phyloP scores from a whole-genome alignment of 1,284 basidiomycete genomes.

The Tilletia setariae region DNA sequence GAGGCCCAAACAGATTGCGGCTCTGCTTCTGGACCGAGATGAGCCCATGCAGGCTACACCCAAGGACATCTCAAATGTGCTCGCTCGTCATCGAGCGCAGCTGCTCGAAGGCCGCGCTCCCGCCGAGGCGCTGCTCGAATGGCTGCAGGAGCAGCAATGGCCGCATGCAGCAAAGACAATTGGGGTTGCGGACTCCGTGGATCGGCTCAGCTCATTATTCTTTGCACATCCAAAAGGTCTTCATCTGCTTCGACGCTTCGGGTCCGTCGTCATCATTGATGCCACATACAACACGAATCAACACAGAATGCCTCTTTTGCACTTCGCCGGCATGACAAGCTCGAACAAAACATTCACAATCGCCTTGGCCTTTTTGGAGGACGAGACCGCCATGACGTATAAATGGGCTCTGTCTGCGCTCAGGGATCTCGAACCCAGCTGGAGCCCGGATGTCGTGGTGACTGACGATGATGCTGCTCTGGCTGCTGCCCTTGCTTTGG shows the following conservation, averaged over 20 bases:
- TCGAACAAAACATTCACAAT: constrained; percentile 1
- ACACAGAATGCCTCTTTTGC: background rate
- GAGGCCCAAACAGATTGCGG: background rate
- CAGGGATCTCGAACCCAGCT: background rate
- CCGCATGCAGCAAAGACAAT: background rate
- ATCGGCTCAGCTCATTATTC: background rate
- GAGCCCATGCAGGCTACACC: background rate
- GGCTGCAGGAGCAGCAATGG: constrained; percentile 5
- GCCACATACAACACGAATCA: constrained; percentile 7
- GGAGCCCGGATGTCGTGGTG: background rate
- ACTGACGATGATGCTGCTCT: constrained; percentile 10
- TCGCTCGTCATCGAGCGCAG: background rate
- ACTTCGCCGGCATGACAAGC: background rate
- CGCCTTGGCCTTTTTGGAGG: background rate
- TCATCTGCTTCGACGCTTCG: constrained; percentile 2
- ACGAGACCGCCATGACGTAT: background rate
- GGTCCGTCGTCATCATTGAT: background rate
- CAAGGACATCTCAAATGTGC: background rate
- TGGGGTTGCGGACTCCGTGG: background rate
- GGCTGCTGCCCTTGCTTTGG: background rate
- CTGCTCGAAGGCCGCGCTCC: background rate
- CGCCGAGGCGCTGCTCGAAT: background rate
- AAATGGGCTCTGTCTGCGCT: background rate
- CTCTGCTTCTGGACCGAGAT: background rate
- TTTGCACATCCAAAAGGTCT: background rate